Conservation (phyloP, 2,329 filamentous ascomycete species). For the Sclerotinia nivalis region DNA sequence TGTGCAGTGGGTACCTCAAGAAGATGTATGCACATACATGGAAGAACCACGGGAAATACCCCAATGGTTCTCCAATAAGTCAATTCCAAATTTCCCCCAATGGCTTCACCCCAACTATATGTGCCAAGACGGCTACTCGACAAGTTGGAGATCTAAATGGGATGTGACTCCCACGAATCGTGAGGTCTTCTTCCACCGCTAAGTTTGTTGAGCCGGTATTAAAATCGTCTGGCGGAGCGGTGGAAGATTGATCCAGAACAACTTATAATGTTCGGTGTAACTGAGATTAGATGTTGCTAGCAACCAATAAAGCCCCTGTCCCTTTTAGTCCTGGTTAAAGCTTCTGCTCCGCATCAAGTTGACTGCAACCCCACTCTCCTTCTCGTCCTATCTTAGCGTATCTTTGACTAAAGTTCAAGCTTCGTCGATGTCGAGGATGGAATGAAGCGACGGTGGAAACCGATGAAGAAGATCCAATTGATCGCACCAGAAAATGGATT, state of each 20-base stretch:
- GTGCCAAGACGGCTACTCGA: conserved; percentile 5
- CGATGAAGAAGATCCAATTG: conserved; percentile 1
- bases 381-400: conserved; percentile 20
- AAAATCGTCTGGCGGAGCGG: conserved; percentile 13
- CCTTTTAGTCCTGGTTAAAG: conserved; percentile 14
- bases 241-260: conserved; percentile 24
- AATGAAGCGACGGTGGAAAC: not conserved
- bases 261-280: conserved; percentile 10
- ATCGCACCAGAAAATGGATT: not conserved
- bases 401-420: not conserved
- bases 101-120: not conserved
- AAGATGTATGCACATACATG: conserved; percentile 13
- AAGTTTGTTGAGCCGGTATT: conserved; percentile 18
- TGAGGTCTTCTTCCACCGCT: conserved; percentile 11
- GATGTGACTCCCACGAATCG: not conserved
- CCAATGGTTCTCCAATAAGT: not conserved
- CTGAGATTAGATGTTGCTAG: conserved; percentile 20
- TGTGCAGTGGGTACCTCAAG: conserved; percentile 15
- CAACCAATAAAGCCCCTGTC: conserved; percentile 17
- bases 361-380: conserved; percentile 15
- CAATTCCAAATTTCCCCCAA: conserved; percentile 4
- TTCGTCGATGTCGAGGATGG: not conserved
- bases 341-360: conserved; percentile 12
- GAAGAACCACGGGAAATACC: conserved; percentile 13
- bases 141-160: not conserved